Evolutionary conservation across 345 rosid species (phyloP).

Genomic region (Brassica napus): DNA sequence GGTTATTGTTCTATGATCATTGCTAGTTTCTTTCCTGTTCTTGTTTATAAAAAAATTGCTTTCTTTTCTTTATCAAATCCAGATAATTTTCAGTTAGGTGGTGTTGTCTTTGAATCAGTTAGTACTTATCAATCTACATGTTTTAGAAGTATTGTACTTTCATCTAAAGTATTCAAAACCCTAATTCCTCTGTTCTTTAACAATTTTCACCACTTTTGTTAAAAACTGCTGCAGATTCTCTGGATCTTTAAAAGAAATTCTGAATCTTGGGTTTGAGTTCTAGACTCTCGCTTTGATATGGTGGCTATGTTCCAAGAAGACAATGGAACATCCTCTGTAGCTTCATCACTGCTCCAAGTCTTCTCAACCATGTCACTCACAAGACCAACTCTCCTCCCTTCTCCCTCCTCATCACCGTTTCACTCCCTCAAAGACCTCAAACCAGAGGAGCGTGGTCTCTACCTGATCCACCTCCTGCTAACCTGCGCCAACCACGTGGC

Average conservation of each 20-base stretch:
- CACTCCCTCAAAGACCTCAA: slow-evolving; percentile 59
- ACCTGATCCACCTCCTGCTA: slow-evolving; percentile 81
- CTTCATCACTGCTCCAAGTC: slow-evolving; percentile 80
- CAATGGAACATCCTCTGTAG: slow-evolving; percentile 75
- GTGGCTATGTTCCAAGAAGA: slow-evolving; percentile 78
- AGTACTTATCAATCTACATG: background rate
- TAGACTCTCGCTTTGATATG: slow-evolving; percentile 12
- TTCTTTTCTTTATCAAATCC: background rate
- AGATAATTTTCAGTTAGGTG: background rate
- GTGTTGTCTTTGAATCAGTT: slow-evolving; percentile 15
- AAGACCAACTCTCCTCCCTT: slow-evolving; percentile 43
- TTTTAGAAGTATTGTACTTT: slow-evolving; percentile 17
- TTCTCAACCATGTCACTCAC: slow-evolving; percentile 73
- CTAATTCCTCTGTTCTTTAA: slow-evolving; percentile 26
- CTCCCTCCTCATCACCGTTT: slow-evolving; percentile 76
- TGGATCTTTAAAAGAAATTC: slow-evolving; percentile 11
- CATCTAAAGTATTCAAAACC: background rate
- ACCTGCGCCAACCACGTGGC: slow-evolving; percentile 94
- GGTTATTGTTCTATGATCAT: slow-evolving; percentile 19
- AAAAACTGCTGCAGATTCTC: slow-evolving; percentile 35
- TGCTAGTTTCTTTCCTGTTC: background rate
- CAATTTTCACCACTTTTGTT: background rate
- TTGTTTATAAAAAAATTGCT: background rate
- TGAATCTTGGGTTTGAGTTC: slow-evolving; percentile 1
- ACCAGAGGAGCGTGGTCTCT: slow-evolving; percentile 94